Evolutionary conservation across 192 early-diverging fungal genomes (phyloP), one percentile per base, ranked within the genome.

Genomic region (Chytriomyces sp.): DNA sequence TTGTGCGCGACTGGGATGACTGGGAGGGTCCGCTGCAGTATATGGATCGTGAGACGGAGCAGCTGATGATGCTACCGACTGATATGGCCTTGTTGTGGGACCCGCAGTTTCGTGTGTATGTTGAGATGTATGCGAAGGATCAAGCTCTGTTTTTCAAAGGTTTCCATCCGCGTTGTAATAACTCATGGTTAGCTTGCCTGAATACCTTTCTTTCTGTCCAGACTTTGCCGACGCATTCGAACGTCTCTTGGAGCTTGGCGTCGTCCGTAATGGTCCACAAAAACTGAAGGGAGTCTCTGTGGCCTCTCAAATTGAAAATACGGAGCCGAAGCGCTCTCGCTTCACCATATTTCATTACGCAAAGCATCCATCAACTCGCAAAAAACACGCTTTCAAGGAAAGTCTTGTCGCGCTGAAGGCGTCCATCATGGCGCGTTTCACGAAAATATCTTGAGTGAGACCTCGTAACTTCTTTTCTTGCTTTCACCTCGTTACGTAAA

Each of bases 201-300:
- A 36, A 26, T 34, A 5, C 5, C 59, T 4, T 32, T 26, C 37
- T 38, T 61, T 17, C 37, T 49, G 39, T 4, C 19, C 26, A 74
- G 96, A 98, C 81, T 98, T 98, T 81, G 80, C 94, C 54, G 83
- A 78, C 58, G 94, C 88, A 4, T 95, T 94, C 59, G 81, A 81
- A 64, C 96, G 95, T 85, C 86, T 98, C 39, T 76, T 93, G 30
- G 93, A 96, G 72, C 84, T 98, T 44, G 96, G 95, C 72, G 89
- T 93, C 22, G 3, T 49, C 2, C 14, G 44, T n/a, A 22, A 49
- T 49, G 44, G 44, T 49, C 44, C 44, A 2, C 17, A 2, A 22
- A 14, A 22, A 22, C 44, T 22, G 22, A 49, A 49, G 3, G 44
- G 14, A 49, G 44, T 49, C 44, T 49, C 22, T 3, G 44, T 49